Percentiles rank a stretch among this genome's conserved stretches.
These are phyloP conservation scores for Aureobasidium melanogenum DNA, from an alignment of 2,329 filamentous ascomycete genomes.

Conservation along the genomic window DNA sequence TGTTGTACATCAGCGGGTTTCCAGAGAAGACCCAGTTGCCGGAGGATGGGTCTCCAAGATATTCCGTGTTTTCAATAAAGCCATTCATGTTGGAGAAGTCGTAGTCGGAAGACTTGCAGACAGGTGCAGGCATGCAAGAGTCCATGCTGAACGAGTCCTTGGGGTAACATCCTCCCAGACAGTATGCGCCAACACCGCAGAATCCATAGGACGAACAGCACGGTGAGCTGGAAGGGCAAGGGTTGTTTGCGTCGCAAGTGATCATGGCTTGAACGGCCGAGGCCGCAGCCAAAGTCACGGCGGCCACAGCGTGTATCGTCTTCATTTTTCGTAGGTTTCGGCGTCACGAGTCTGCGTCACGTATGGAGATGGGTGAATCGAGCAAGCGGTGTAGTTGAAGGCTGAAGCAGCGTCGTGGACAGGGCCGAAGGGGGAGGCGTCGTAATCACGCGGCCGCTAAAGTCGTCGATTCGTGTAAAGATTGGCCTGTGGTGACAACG, in stretches of 20 bases:
- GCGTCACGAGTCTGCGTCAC: neutral
- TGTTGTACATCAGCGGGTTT: constrained; percentile 57
- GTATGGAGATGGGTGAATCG: neutral
- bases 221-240: constrained; percentile 24
- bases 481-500: neutral
- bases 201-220: constrained; percentile 58
- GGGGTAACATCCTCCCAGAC: constrained; percentile 89
- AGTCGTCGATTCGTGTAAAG: neutral
- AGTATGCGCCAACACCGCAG: constrained; percentile 91
- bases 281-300: constrained; percentile 23
- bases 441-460: constrained; percentile 5
- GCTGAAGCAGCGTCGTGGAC: constrained; percentile 1
- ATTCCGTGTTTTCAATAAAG: constrained; percentile 64
- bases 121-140: constrained; percentile 74
- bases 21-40: constrained; percentile 88
- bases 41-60: constrained; percentile 72
- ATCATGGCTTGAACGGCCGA: constrained; percentile 21
- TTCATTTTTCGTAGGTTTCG: neutral
- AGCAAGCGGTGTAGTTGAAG: neutral
- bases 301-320: constrained; percentile 12
- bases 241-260: constrained; percentile 23
- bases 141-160: constrained; percentile 73
- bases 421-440: neutral
- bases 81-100: constrained; percentile 64
- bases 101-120: constrained; percentile 68